Conservation (phyloP, 371 early-diverging fungal species). For the Phascolomyces articulosus region DNA sequence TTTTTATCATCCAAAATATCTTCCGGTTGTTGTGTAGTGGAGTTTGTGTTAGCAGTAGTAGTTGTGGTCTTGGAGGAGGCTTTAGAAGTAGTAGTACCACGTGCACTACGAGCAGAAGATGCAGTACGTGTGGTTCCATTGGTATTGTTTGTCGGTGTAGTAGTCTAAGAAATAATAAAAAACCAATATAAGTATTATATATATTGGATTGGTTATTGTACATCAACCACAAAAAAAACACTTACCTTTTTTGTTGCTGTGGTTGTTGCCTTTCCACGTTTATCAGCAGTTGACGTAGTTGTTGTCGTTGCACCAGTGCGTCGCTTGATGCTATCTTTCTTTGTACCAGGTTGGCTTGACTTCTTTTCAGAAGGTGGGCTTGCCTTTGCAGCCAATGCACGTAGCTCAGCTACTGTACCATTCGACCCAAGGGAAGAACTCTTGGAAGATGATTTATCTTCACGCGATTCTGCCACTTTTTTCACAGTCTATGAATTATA, state of each 20-base stretch:
- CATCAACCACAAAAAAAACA: neutral
- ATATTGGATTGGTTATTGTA: neutral
- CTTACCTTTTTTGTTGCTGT: neutral
- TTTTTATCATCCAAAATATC: neutral
- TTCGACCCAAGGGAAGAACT: conserved; percentile 9
- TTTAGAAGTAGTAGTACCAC: conserved; percentile 1
- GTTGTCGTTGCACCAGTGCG: neutral
- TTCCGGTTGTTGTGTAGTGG: neutral
- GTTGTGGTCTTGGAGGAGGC: conserved; percentile 8
- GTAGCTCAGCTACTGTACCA: conserved; percentile 30
- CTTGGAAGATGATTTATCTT: conserved; percentile 7
- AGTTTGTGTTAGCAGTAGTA: neutral
- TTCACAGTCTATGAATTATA: conserved; percentile 22
- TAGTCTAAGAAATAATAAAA: neutral
- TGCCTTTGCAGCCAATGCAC: conserved; percentile 35
- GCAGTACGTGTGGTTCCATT: conserved; percentile 1
- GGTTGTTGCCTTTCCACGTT: neutral
- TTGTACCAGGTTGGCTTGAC: conserved; percentile 1
- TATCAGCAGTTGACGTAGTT: neutral
- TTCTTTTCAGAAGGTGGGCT: conserved; percentile 16
- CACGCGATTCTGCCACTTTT: conserved; percentile 21
- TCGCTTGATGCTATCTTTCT: conserved; percentile 13
- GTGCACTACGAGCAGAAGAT: conserved; percentile 3
- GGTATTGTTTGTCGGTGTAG: neutral
- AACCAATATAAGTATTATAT: no score